A percentile compares a stretch with the other conserved stretches of the same genome.
phyloP scores from a whole-genome alignment of 148 eudicot genomes.

The Suaeda aralocaspica region DNA sequence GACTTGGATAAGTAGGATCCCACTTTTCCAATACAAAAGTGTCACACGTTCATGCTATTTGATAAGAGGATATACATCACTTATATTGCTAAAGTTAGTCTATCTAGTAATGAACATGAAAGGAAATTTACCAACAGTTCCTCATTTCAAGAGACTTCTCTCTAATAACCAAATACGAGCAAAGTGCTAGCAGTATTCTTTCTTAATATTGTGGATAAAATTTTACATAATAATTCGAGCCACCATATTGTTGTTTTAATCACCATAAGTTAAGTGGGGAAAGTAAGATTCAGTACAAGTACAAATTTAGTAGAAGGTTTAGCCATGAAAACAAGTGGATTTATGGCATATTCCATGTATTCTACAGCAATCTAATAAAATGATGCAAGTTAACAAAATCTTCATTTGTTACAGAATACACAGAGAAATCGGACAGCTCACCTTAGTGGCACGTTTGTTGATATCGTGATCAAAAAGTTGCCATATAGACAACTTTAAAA shows the following conservation, averaged over 20 bases:
- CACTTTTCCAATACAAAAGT: too few relatives aligned
- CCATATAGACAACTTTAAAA: constrained; percentile 73
- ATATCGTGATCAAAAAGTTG: constrained; percentile 75
- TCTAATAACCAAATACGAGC: neutral
- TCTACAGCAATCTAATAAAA: neutral
- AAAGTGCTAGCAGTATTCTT: too few relatives aligned
- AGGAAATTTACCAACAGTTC: neutral
- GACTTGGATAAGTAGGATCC: neutral
- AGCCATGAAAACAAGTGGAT: neutral
- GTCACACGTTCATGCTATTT: neutral
- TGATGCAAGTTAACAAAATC: neutral
- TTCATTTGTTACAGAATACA: neutral
- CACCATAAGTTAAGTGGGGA: neutral
- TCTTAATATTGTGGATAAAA: too few relatives aligned
- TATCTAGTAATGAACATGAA: neutral
- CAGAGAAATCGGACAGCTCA: constrained; percentile 19
- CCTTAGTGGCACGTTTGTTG: constrained; percentile 70
- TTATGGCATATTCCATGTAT: neutral
- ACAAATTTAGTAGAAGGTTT: neutral
- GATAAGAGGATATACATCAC: neutral
- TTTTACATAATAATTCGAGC: neutral
- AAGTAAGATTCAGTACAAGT: neutral
- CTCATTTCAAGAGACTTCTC: neutral
- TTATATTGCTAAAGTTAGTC: neutral
- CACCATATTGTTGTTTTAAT: neutral